These are phyloP conservation scores for Trametes sp. DNA, from an alignment of 1,284 basidiomycete species.

Conservation along the genomic window DNA sequence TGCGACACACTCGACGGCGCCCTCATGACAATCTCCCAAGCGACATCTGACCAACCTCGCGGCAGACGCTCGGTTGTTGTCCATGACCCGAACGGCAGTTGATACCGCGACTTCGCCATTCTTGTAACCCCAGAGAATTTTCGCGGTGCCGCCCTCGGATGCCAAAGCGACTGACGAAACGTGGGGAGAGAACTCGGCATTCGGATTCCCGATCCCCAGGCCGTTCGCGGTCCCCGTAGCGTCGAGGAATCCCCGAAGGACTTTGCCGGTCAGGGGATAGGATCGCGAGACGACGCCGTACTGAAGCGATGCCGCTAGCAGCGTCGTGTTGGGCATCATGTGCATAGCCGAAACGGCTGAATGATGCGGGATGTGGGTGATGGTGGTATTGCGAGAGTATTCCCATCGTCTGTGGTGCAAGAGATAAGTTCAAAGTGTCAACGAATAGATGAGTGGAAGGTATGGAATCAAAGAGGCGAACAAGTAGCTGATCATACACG, in stretches of 20 bases:
- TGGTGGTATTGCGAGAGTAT: slow-evolving; percentile 64
- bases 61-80: slow-evolving; percentile 51
- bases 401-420: slow-evolving; percentile 75
- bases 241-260: slow-evolving; percentile 78
- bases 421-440: slow-evolving; percentile 8
- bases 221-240: slow-evolving; percentile 66
- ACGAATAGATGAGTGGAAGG: too few species aligned
- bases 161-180: slow-evolving; percentile 64
- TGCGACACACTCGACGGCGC: slow-evolving; percentile 58
- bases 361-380: slow-evolving; percentile 68
- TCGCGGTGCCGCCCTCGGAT: slow-evolving; percentile 72
- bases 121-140: slow-evolving; percentile 79
- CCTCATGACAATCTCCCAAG: slow-evolving; percentile 65
- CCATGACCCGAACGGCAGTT: slow-evolving; percentile 64
- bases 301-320: slow-evolving; percentile 72
- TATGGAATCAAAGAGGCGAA: too few species aligned
- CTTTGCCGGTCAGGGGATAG: slow-evolving; percentile 71
- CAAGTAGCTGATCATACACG: not conserved
- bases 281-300: slow-evolving; percentile 83
- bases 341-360: slow-evolving; percentile 63
- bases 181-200: slow-evolving; percentile 78
- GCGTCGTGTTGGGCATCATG: slow-evolving; percentile 58
- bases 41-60: slow-evolving; percentile 57
- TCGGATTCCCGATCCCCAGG: slow-evolving; percentile 77
- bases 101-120: slow-evolving; percentile 76